Evolutionary conservation across 805 yeast species (phyloP).

Genomic region (Zygosaccharomyces pseudorouxii): DNA sequence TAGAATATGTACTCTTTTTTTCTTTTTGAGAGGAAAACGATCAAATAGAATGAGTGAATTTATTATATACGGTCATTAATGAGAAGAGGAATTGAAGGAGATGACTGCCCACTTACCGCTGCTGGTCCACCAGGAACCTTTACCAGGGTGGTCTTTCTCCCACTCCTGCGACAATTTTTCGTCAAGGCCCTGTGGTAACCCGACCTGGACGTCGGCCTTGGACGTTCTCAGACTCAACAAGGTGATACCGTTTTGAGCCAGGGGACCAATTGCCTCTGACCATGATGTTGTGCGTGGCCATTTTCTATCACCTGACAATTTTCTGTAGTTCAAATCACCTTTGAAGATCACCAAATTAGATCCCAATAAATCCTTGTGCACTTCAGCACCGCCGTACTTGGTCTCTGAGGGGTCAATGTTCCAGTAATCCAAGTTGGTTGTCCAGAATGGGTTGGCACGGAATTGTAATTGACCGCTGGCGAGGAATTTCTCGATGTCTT

Average conservation of each 20-base stretch:
- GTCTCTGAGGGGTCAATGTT: slow-evolving; percentile 49
- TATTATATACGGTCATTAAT: slow-evolving; percentile 1
- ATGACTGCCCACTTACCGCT: slow-evolving; percentile 95
- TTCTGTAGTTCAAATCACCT: slow-evolving; percentile 95
- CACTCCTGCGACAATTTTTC: slow-evolving; percentile 60
- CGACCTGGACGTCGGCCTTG: slow-evolving; percentile 94
- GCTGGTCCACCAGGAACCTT: slow-evolving; percentile 75
- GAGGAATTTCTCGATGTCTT: slow-evolving; percentile 42
- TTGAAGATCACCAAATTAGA: slow-evolving; percentile 77
- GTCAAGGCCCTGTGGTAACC: slow-evolving; percentile 67
- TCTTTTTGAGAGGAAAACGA: background rate
- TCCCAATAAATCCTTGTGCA: slow-evolving; percentile 56
- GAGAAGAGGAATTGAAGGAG: slow-evolving; percentile 38
- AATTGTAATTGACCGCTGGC: slow-evolving; percentile 46
- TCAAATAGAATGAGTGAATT: background rate
- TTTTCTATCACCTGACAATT: slow-evolving; percentile 81
- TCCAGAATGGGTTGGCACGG: slow-evolving; percentile 78
- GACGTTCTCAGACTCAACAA: slow-evolving; percentile 82
- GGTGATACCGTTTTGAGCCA: slow-evolving; percentile 59
- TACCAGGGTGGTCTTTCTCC: slow-evolving; percentile 55
- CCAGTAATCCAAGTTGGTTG: slow-evolving; percentile 73
- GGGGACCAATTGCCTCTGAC: slow-evolving; percentile 58
- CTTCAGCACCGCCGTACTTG: slow-evolving; percentile 48
- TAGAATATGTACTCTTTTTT: background rate
- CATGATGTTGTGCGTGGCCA: slow-evolving; percentile 87